Percentiles rank a stretch among this genome's conserved stretches.
Conservation (phyloP, 371 early-diverging fungal genomes). For the Mortierella sp. region DNA sequence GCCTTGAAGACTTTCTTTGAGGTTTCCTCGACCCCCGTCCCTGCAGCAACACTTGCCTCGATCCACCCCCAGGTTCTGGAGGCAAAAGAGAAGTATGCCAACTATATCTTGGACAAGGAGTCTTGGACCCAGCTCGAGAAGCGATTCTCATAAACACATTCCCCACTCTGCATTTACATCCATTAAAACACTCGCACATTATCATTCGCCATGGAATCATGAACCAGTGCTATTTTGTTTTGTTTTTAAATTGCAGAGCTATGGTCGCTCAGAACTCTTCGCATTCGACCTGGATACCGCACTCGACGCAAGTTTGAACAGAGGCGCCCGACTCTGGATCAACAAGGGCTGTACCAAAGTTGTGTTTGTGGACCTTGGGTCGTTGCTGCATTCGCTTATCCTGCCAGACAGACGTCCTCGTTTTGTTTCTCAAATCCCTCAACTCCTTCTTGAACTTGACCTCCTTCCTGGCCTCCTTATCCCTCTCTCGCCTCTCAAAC, state of each 20-base stretch:
- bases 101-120: conserved; percentile 59
- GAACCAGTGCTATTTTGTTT: not conserved
- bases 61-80: conserved; percentile 53
- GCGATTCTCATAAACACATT: conserved; percentile 32
- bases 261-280: conserved; percentile 71
- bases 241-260: not conserved
- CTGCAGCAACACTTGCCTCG: conserved; percentile 50
- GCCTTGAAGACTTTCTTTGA: conserved; percentile 41
- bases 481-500: conserved; percentile 86
- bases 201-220: not conserved
- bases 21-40: conserved; percentile 60
- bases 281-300: conserved; percentile 80
- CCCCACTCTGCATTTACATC: not conserved
- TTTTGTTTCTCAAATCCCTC: conserved; percentile 84
- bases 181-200: not conserved
- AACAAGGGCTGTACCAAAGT: conserved; percentile 68
- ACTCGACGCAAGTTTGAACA: conserved; percentile 73
- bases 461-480: conserved; percentile 86
- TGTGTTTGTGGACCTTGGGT: conserved; percentile 81
- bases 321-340: conserved; percentile 64
- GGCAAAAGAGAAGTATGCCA: conserved; percentile 60
- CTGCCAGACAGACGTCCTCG: conserved; percentile 86
- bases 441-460: conserved; percentile 87
- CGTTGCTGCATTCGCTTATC: conserved; percentile 58
- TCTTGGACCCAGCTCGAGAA: conserved; percentile 65